Conservation (phyloP, 768 basidiomycete species). For the Amanita exitialis region DNA sequence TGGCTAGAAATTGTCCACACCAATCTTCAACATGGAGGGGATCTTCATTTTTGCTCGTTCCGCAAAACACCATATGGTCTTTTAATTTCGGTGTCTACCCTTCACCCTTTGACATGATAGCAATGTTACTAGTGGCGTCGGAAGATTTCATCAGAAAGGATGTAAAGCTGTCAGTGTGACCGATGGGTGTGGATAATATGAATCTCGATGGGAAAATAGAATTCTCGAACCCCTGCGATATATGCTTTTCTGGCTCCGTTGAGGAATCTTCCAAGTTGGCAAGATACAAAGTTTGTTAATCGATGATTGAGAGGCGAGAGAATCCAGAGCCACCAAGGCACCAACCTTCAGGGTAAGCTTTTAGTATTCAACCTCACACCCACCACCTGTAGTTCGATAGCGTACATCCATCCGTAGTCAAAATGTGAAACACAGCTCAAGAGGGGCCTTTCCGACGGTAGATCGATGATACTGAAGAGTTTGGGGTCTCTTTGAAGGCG, state of each 20-base stretch:
- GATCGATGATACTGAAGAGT: neutral
- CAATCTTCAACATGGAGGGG: neutral
- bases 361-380: constrained; percentile 3
- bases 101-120: constrained; percentile 1
- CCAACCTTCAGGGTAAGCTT: constrained; percentile 5
- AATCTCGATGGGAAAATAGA: neutral
- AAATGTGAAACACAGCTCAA: neutral
- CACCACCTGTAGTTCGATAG: neutral
- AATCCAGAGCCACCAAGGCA: neutral
- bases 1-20: neutral
- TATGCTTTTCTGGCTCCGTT: neutral
- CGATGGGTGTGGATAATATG: no score
- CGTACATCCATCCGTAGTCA: neutral
- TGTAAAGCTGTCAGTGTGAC: neutral
- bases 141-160: constrained; percentile 4
- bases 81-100: constrained; percentile 5
- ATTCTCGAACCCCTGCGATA: neutral
- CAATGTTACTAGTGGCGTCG: constrained; percentile 1
- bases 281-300: neutral
- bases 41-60: neutral
- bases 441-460: neutral
- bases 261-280: neutral
- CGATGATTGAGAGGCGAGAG: constrained; percentile 1
- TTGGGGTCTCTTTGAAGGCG: neutral
- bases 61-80: constrained; percentile 3